Base-by-base conservation (phyloP, 768 basidiomycete species). In the Hemileccinum impolitum region DNA sequence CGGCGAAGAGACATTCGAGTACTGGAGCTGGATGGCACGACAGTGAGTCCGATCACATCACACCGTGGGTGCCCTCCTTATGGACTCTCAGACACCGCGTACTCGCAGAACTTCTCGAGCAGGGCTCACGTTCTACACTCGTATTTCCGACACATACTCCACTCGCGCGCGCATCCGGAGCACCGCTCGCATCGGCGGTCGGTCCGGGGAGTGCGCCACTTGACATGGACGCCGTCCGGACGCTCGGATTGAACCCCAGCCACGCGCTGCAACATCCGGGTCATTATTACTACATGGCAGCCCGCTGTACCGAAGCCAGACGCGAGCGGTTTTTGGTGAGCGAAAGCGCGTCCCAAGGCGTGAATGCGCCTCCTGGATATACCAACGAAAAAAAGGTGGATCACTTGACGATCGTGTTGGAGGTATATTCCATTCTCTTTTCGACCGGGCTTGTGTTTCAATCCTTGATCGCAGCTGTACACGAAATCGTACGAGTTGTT, bases 1-100 rank as follows among this genome's bases (percentile, higher is more conserved):
- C 47, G 94, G 94, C 14, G 92, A 94, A 59, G 90, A 94, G 60
- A 96, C 91, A 0, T 97, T 90, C 56, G 96, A 98, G 64, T 97
- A 86, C 63, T 97, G 95, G 95, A 90, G 89, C 56, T 99, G 94
- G 95, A 75, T 94, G 47, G 88, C 91, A 8, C 75, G 93, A 62
- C 94, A 96, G 90, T 93, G 59, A 48, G 87, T 76, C 15, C 10
- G 32, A 3, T 31, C 15, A 15, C 5, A 18, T 9, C 23, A 9
- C 15, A 1, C 51, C 10, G 17, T 25, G 17, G 15, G 14, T 10
- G 28, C 11, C 36, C 3, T 10, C 19, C 37, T 43, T 34, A 47
- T 17, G 34, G 5, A 39, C 31, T 42, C 2, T 23, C 28, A 95
- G 93, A 62, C 84, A 96, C 61, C 87, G 94, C 8, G 77, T 93